Percentiles rank a stretch among this genome's conserved stretches.
Conservation (phyloP, 139 green algal genomes). For the Zygnema cylindricum region DNA sequence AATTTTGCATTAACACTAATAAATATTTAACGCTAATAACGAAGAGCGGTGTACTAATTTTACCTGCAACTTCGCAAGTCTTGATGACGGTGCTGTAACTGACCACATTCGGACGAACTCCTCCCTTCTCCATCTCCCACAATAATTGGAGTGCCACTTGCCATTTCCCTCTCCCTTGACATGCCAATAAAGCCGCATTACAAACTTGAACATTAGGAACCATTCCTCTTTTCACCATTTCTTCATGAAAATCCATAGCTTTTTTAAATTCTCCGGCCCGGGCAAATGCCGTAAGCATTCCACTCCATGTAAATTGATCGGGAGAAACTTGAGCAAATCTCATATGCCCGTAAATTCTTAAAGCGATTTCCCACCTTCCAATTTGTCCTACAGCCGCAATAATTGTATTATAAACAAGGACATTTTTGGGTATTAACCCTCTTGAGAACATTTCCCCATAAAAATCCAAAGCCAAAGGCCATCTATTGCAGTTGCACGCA, state of each 20-base stretch:
- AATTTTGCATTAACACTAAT: no score
- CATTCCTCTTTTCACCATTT: slow-evolving; percentile 36
- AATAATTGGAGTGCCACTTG: slow-evolving; percentile 46
- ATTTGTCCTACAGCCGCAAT: slow-evolving; percentile 8
- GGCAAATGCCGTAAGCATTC: slow-evolving; percentile 70
- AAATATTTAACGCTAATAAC: no score
- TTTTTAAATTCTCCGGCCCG: slow-evolving; percentile 54
- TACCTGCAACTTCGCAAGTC: slow-evolving; percentile 68
- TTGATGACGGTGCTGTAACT: slow-evolving; percentile 67
- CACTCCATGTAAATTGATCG: slow-evolving; percentile 72
- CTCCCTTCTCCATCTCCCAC: slow-evolving; percentile 46
- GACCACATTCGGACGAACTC: slow-evolving; percentile 44
- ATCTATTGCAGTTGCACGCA: slow-evolving; percentile 12
- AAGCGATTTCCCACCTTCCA: slow-evolving; percentile 28
- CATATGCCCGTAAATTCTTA: slow-evolving; percentile 52
- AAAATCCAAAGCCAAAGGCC: slow-evolving; percentile 36
- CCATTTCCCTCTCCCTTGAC: slow-evolving; percentile 54
- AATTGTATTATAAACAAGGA: slow-evolving; percentile 40
- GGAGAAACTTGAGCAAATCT: slow-evolving; percentile 52
- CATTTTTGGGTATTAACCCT: neutral
- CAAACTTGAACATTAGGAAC: slow-evolving; percentile 25
- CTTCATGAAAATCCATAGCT: slow-evolving; percentile 62
- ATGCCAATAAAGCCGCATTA: slow-evolving; percentile 40
- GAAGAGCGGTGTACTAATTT: no score
- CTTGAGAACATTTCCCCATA: slow-evolving; percentile 22